Evolutionary conservation across 192 early-diverging fungal species (phyloP), one percentile per base, ranked within the genome.

Genomic region (Rhizophagus clarus): DNA sequence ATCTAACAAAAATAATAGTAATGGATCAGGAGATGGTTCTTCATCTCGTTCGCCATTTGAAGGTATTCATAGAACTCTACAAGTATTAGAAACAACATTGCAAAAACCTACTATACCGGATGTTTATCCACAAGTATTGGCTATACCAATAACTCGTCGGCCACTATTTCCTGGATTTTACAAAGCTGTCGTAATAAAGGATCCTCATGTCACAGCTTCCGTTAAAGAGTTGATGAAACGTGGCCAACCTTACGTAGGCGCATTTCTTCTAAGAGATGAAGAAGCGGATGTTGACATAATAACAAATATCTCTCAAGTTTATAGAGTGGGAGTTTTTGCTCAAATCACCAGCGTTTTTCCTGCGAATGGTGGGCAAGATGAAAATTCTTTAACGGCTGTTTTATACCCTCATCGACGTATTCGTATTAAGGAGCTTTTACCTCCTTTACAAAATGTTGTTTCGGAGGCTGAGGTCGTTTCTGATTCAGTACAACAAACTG

Each of bases 131-230:
- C 95, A 97, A 79, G 93, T 98, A 0, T 87, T 99, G 80, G 96
- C 96, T 26, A 88, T 99, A 40, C 98, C 98, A 0, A 94, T 99
- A 72, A 94, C 96, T 22, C 88, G 96, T 12, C 89, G 98, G 29
- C 97, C 97, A 24, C 85, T 99, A 28, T 99, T 99, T 79, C 98
- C 98, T 26, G 97, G 97, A 32, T 97, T 97, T 82, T 99, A 98
- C 88, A 99, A 99, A 87, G 95, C 97, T 8, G 93, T 99, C 31
- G 96, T 96, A 31, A 96, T 99, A 74, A 97, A 97, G 84, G 95
- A 98, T 81, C 96, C 96, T 1, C 86, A 94, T 61, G 96, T 96
- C 3, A 97, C 94, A 64, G 90, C 91, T 37, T 96, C 98, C 3
- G 94, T 99, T 66, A 94, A 98, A 81, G 92, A 95, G 76, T 84